phyloP scores from a whole-genome alignment of 306 rosid species.

The Acacia crassicarpa region DNA sequence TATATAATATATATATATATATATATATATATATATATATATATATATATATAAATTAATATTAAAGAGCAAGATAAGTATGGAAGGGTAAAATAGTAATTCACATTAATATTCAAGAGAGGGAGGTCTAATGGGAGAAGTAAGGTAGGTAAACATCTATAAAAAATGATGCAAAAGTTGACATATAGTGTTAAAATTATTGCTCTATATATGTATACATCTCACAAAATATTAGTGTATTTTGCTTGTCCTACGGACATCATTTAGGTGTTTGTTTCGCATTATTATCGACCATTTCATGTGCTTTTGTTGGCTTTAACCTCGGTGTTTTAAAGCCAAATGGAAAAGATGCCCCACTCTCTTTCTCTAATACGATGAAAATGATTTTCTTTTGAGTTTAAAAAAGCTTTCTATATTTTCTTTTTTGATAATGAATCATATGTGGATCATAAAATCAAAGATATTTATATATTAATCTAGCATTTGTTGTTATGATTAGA shows the following conservation, averaged over 20 bases:
- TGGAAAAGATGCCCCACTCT: not conserved
- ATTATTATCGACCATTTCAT: slow-evolving; percentile 5
- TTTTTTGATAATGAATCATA: not conserved
- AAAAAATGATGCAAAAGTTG: slow-evolving; percentile 20
- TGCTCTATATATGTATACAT: not conserved
- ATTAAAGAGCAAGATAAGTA: not conserved
- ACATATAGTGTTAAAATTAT: slow-evolving; percentile 3
- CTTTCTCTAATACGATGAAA: not conserved
- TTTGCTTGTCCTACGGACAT: slow-evolving; percentile 26
- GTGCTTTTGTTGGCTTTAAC: slow-evolving; percentile 32
- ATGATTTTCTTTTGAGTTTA: slow-evolving; percentile 1
- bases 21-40: not conserved
- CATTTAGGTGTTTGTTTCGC: slow-evolving; percentile 28
- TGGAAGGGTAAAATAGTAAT: not conserved
- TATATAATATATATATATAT: not conserved
- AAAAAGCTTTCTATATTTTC: not conserved
- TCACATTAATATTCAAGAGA: not conserved
- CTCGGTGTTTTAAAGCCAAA: not conserved
- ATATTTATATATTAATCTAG: not conserved
- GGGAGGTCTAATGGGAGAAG: not conserved
- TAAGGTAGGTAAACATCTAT: slow-evolving; percentile 29
- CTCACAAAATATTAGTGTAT: slow-evolving; percentile 13
- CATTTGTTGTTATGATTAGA: not conserved
- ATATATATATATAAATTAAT: not conserved
- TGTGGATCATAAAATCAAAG: not conserved